Percentiles rank a stretch among this genome's conserved stretches.
Evolutionary conservation across 1,284 basidiomycete genomes (phyloP).

Genomic region (Termitomyces sp.): DNA sequence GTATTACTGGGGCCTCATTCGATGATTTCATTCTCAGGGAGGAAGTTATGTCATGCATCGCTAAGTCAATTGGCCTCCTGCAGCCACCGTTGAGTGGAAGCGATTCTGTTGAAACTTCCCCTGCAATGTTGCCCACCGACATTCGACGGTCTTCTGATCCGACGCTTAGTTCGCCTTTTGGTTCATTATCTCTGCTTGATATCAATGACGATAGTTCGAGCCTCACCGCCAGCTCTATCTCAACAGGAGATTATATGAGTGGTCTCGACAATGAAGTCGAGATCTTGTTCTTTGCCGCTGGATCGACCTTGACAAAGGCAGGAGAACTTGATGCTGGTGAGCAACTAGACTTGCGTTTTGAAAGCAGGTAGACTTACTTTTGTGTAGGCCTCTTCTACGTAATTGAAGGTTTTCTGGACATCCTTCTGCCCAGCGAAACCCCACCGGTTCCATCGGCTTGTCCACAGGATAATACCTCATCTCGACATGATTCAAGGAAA

Average conservation of each 20-base stretch:
- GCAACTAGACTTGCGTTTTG: slow-evolving; percentile 12
- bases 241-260: slow-evolving; percentile 57
- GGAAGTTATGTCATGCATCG: slow-evolving; percentile 96
- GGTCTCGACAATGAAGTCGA: slow-evolving; percentile 95
- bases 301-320: slow-evolving; percentile 81
- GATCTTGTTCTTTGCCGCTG: slow-evolving; percentile 89
- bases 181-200: slow-evolving; percentile 81
- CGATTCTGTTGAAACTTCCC: slow-evolving; percentile 63
- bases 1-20: slow-evolving; percentile 21
- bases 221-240: slow-evolving; percentile 54
- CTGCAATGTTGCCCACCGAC: slow-evolving; percentile 54
- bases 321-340: slow-evolving; percentile 84
- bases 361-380: background rate
- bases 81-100: slow-evolving; percentile 72
- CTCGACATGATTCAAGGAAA: slow-evolving; percentile 9
- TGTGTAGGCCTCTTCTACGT: slow-evolving; percentile 90
- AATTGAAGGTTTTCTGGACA: slow-evolving; percentile 96
- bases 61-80: slow-evolving; percentile 94
- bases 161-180: slow-evolving; percentile 75
- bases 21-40: slow-evolving; percentile 81
- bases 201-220: slow-evolving; percentile 64
- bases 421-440: slow-evolving; percentile 60
- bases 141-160: slow-evolving; percentile 34
- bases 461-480: slow-evolving; percentile 20
- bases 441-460: slow-evolving; percentile 3